Percentiles rank a stretch among this genome's conserved stretches.
phyloP scores from a whole-genome alignment of 306 rosid species.

The Luffa acutangula region DNA sequence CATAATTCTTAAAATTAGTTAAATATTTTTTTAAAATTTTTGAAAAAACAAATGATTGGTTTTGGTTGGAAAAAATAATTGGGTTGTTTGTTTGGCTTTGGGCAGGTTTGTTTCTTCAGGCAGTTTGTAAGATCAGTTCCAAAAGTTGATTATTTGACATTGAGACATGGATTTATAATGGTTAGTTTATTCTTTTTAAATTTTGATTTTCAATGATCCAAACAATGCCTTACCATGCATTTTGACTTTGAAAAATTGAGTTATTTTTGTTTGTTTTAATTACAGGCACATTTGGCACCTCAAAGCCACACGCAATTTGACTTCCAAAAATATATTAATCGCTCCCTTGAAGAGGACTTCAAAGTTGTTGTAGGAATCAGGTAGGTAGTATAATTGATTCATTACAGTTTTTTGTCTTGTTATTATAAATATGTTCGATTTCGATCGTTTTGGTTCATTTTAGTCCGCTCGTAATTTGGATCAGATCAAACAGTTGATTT shows the following conservation, averaged over 20 bases:
- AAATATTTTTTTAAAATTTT: too few relatives aligned
- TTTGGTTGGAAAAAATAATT: background rate
- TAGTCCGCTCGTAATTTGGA: too few relatives aligned
- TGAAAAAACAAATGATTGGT: background rate
- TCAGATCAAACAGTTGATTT: too few relatives aligned
- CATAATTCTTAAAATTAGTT: too few relatives aligned
- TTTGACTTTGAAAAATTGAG: background rate
- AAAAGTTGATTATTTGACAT: slow-evolving; percentile 79
- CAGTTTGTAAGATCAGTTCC: slow-evolving; percentile 90
- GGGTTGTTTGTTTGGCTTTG: background rate
- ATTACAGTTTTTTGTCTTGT: background rate
- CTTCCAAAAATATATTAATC: slow-evolving; percentile 67
- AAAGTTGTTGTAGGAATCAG: slow-evolving; percentile 86
- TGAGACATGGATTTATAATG: slow-evolving; percentile 85
- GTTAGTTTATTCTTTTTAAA: slow-evolving; percentile 20
- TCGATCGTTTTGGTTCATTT: too few relatives aligned
- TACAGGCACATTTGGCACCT: slow-evolving; percentile 89
- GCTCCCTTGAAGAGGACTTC: slow-evolving; percentile 86
- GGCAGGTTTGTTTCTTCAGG: slow-evolving; percentile 61
- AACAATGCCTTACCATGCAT: background rate
- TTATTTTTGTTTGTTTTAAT: background rate
- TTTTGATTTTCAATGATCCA: background rate
- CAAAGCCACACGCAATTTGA: slow-evolving; percentile 58
- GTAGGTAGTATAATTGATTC: slow-evolving; percentile 13
- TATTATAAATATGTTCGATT: background rate